A percentile compares a stretch with the other conserved stretches of the same genome.
Evolutionary conservation across 2,329 filamentous ascomycete genomes (phyloP).

Genomic region (Sphaerulina musiva): DNA sequence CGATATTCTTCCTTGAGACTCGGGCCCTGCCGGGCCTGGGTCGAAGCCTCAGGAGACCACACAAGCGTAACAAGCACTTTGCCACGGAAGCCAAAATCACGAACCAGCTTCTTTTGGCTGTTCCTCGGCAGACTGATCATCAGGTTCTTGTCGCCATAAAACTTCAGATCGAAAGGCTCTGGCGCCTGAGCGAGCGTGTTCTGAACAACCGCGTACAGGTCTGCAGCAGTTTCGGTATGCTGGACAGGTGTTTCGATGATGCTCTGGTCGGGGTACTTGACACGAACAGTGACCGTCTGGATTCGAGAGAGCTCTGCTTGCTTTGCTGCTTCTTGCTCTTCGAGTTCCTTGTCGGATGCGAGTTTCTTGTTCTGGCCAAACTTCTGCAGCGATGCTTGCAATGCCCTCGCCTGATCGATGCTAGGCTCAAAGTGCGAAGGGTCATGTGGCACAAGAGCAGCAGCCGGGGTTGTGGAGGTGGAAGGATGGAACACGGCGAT

Average conservation of each 20-base stretch:
- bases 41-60: conserved; percentile 62
- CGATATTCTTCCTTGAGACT: conserved; percentile 56
- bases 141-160: conserved; percentile 48
- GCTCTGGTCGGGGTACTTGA: conserved; percentile 83
- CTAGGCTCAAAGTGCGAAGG: conserved; percentile 72
- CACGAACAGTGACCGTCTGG: conserved; percentile 64
- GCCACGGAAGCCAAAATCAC: conserved; percentile 62
- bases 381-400: conserved; percentile 60
- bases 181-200: conserved; percentile 56
- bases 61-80: conserved; percentile 68
- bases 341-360: conserved; percentile 74
- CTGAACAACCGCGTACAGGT: conserved; percentile 68
- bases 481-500: conserved; percentile 66
- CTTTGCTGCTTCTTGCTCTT: conserved; percentile 59
- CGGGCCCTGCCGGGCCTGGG: conserved; percentile 48
- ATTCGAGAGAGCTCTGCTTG: conserved; percentile 60
- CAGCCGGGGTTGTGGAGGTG: conserved; percentile 63
- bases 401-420: conserved; percentile 67
- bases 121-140: conserved; percentile 21
- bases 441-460: conserved; percentile 58
- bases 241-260: conserved; percentile 67
- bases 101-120: conserved; percentile 54
- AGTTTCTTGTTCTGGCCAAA: conserved; percentile 67
- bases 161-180: conserved; percentile 65
- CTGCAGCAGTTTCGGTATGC: conserved; percentile 60